Conservation (phyloP, 2,329 filamentous ascomycete species). For the Didymella glomerata region DNA sequence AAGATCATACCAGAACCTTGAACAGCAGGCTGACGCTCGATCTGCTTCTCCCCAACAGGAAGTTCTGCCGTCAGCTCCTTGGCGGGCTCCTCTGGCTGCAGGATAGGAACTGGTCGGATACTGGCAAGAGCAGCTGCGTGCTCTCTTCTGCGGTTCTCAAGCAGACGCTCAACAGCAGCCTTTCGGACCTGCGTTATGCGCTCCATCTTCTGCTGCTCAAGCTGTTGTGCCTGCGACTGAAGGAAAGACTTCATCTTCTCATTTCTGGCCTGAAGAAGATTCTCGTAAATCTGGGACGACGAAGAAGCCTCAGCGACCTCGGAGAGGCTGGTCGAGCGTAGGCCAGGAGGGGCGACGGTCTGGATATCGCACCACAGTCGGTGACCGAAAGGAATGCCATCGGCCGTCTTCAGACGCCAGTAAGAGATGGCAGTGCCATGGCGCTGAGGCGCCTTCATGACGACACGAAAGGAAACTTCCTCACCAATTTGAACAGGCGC, state of each 20-base stretch:
- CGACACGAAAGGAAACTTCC: constrained; percentile 80
- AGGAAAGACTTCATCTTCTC: constrained; percentile 35
- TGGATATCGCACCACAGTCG: constrained; percentile 93
- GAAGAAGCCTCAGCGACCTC: constrained; percentile 28
- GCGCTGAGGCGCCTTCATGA: constrained; percentile 80
- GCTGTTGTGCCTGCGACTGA: constrained; percentile 31
- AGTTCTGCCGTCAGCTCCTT: constrained; percentile 40
- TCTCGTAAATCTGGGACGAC: constrained; percentile 33
- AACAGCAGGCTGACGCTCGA: constrained; percentile 25
- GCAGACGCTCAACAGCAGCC: constrained; percentile 46
- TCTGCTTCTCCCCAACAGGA: constrained; percentile 47
- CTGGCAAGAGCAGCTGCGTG: constrained; percentile 40
- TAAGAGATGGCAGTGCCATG: constrained; percentile 88
- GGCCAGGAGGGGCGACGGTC: constrained; percentile 57
- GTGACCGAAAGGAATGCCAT: constrained; percentile 86
- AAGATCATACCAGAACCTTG: constrained; percentile 80
- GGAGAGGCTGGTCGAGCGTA: constrained; percentile 15
- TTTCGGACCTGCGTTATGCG: constrained; percentile 47
- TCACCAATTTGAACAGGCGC: constrained; percentile 75
- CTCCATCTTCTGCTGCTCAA: constrained; percentile 39
- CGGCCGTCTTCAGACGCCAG: constrained; percentile 88
- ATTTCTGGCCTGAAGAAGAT: constrained; percentile 36
- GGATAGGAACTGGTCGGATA: constrained; percentile 40
- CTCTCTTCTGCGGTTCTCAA: constrained; percentile 45
- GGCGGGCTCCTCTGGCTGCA: constrained; percentile 23